Evolutionary conservation across 345 rosid species (phyloP), one percentile per base, ranked within the genome.

Genomic region (Kernera saxatilis): DNA sequence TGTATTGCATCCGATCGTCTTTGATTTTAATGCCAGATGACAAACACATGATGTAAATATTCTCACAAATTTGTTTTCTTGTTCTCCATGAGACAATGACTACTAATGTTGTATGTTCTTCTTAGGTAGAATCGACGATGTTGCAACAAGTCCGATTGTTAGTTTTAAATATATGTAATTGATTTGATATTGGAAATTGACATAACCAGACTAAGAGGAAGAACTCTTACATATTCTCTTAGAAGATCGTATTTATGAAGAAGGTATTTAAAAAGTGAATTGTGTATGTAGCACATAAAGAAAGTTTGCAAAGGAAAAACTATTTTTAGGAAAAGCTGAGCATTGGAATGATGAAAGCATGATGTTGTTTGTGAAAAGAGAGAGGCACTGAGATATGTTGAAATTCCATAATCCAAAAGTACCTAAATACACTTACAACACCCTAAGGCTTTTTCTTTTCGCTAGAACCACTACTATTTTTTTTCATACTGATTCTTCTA

Each of bases 361-460:
- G 37, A 71, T 62, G 46, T 40, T 71, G 76, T 62, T 71, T 41
- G 76, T 71, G 61, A 40, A 30, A 71, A 71, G 67, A 61, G 25
- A 48, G 37, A 60, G 68, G 30, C 30, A 36, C 52, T 39, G 5
- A 39, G 59, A 18, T 40, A 0, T 29, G 44, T 40, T 30, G 41
- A 71, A 21, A 29, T 35, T 70, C 41, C 60, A 26, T 18, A 59
- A 48, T 59, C 40, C 74, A 59, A 12, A 30, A 48, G 15, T 21
- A 14, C 33, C 51, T 45, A 8, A 7, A 15, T 48, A 57, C 66
- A 59, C 66, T 59, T 48, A 14, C 25, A 50, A 50, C 58, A 49
- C 27, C 15, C 14, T 1, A 58, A 25, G 3, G 4, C 40, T 18
- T 69, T 49, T 56, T 46, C 36, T 15, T 45, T 69, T 44, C 27